Evolutionary conservation across 768 basidiomycete genomes (phyloP), one percentile per base, ranked within the genome.

Genomic region (Russula vinacea): DNA sequence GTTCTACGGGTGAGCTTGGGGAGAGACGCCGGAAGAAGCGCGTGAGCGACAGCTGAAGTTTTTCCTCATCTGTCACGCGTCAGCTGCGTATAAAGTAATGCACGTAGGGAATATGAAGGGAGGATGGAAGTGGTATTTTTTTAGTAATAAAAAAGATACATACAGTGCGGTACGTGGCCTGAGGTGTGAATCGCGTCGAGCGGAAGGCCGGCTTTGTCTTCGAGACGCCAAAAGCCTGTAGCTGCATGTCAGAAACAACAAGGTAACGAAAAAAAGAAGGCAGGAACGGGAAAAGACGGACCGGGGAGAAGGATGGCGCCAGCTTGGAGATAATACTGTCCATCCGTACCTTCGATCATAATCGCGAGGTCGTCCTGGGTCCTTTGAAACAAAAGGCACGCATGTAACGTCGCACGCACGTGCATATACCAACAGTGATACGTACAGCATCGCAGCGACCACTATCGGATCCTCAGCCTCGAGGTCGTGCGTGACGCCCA

Each of bases 131-230:
- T 0, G 16, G 54, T 6, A 56, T 50, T n/a, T n/a, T n/a, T n/a
- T n/a, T n/a, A n/a, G n/a, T n/a, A n/a, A n/a, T 17, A 32, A 24
- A 40, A 55, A 26, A 17, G 32, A 22, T 22, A 68, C 86, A 71
- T 73, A 87, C 88, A 90, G 73, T 83, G 83, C 19, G 89, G 88
- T 44, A 91, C 90, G 70, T 85, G 77, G 32, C 90, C 89, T 32
- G 80, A 78, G 60, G 77, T 74, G 74, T 92, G 89, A 49, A 91
- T 90, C 59, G 89, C 84, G 59, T 89, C 85, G 42, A 91, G 76
- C 24, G 84, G 78, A 69, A 85, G 76, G 8, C 89, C 91, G 59
- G 89, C 82, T 76, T 91, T 91, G 74, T 91, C 89, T 67, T 80
- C 72, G 75, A 91, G 79, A 19, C 89, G 80, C 90, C 90, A 91